Base-by-base conservation (phyloP, 140 eudicot genomes). In the Oenanthe javanica region DNA sequence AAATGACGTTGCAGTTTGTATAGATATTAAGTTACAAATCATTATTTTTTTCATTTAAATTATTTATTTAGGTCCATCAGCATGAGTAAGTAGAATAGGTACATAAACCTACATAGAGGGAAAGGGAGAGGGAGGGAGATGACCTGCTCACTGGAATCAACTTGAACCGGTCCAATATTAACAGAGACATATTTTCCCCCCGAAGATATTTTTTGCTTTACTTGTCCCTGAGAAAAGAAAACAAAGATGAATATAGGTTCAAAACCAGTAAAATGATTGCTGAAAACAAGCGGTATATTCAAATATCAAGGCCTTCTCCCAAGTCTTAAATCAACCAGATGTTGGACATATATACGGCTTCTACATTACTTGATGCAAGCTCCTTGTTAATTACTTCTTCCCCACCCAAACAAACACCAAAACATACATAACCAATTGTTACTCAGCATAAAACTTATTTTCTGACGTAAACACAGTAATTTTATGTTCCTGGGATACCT, bases 181-280 rank as follows among this genome's bases (percentile, higher is more conserved):
- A 93, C 98, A 0, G 97, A 93, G 12, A 93, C 89, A 84, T 93
- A 93, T 86, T 93, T 93, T 54, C 98, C 96, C 63, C 98, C 88
- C 0, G 98, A 91, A 42, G 98, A 93, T 54, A 91, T 75, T 83
- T 91, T 93, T 81, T 86, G 90, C 85, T 83, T 91, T 80, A 93
- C 93, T 73, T 84, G 81, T 61, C 88, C 96, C 96, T 94, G 88
- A 27, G 72, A 27, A 74, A 42, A 80, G 52, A 77, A 38, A 77
- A 66, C 25, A 16, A 11, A 70, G 18, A 50, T 52, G 23, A 57
- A 55, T 9, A 31, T 61, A 77, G 15, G 15, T 49, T 75, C 79
- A 49, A 47, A 48, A 75, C 66, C 12, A 57, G 66, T 6, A 57
- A 57, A 57, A 55, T 57, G 66, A 21, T 16, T 57, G 27, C 25